These are phyloP conservation scores for Phyllosticta citrichinensis DNA, from an alignment of 2,329 filamentous ascomycete genomes.

Conservation along the genomic window DNA sequence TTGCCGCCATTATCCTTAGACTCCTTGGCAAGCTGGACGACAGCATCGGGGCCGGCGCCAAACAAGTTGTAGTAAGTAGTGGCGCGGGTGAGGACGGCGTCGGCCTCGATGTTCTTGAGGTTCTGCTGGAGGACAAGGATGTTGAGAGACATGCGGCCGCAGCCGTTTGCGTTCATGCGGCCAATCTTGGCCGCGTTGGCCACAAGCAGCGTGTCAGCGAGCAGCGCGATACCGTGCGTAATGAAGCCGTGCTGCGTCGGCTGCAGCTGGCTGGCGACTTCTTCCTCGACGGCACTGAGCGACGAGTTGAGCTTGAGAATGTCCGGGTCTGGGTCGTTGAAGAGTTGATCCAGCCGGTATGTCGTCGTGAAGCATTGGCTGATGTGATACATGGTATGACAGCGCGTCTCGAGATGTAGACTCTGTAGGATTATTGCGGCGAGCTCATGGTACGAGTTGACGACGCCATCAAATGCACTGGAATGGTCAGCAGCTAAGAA, in stretches of 20 bases:
- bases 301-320: conserved; percentile 78
- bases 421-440: conserved; percentile 71
- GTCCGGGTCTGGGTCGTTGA: conserved; percentile 66
- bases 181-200: conserved; percentile 13
- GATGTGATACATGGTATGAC: conserved; percentile 74
- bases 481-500: conserved; percentile 11
- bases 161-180: conserved; percentile 60
- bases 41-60: conserved; percentile 52
- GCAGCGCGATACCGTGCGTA: conserved; percentile 6
- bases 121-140: conserved; percentile 94
- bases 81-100: conserved; percentile 53
- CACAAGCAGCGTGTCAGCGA: conserved; percentile 17
- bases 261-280: conserved; percentile 62
- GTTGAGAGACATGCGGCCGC: conserved; percentile 83
- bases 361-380: conserved; percentile 39
- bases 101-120: conserved; percentile 79
- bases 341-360: conserved; percentile 55
- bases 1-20: conserved; percentile 18
- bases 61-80: conserved; percentile 62
- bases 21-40: conserved; percentile 53
- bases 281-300: conserved; percentile 80
- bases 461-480: conserved; percentile 76
- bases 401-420: conserved; percentile 79
- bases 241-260: conserved; percentile 45
- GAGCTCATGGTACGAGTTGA: conserved; percentile 73